Percentiles rank a stretch among this genome's conserved stretches.
Conservation (phyloP, 1,284 basidiomycete genomes). For the Coriolopsis trogii region DNA sequence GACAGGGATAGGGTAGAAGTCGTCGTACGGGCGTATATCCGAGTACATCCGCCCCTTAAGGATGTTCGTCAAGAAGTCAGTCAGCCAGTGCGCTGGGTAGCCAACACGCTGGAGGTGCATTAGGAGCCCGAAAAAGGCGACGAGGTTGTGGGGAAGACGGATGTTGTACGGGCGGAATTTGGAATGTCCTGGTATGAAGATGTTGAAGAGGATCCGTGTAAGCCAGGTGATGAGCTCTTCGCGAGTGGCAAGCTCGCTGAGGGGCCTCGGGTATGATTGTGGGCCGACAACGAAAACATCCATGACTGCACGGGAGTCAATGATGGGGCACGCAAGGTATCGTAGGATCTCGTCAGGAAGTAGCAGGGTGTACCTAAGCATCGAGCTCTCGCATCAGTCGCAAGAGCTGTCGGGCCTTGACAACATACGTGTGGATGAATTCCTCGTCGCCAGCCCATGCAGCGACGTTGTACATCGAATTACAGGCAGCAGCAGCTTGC, state of each 20-base stretch:
- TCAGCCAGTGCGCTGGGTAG: slow-evolving; percentile 41
- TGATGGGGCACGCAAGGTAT: slow-evolving; percentile 34
- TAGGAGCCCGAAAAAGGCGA: slow-evolving; percentile 39
- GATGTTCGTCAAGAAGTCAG: slow-evolving; percentile 35
- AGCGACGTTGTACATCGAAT: slow-evolving; percentile 35
- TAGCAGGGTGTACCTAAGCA: slow-evolving; percentile 37
- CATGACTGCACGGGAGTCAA: slow-evolving; percentile 21
- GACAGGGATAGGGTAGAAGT: slow-evolving; percentile 34
- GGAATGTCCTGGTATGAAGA: slow-evolving; percentile 35
- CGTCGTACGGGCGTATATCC: slow-evolving; percentile 33
- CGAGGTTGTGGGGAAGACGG: slow-evolving; percentile 41
- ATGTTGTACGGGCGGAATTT: slow-evolving; percentile 32
- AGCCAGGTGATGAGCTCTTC: slow-evolving; percentile 41
- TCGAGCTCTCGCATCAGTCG: not conserved
- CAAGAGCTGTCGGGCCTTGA: no score
- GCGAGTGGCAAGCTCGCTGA: slow-evolving; percentile 35
- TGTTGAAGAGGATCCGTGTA: slow-evolving; percentile 40
- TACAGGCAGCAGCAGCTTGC: slow-evolving; percentile 32
- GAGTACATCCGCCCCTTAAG: slow-evolving; percentile 32
- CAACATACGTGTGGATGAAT: slow-evolving; percentile 33
- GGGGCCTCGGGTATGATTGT: slow-evolving; percentile 28
- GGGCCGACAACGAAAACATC: slow-evolving; percentile 26
- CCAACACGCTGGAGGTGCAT: slow-evolving; percentile 39
- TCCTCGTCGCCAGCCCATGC: slow-evolving; percentile 32
- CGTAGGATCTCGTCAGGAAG: slow-evolving; percentile 28